A percentile compares a stretch with the other conserved stretches of the same genome.
Conservation (phyloP, 306 rosid genomes). For the Cajanus cajan region DNA sequence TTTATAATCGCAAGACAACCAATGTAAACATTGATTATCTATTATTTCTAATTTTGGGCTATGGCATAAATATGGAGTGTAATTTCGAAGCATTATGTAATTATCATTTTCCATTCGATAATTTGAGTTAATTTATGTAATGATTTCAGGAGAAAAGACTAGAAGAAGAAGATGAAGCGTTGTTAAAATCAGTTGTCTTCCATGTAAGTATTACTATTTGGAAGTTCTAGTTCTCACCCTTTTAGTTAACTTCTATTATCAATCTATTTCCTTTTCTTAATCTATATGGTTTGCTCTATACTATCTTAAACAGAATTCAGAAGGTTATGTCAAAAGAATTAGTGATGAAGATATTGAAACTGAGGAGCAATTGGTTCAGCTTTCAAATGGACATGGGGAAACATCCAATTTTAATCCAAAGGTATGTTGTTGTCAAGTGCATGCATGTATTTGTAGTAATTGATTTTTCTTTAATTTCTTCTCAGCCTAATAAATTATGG, state of each 20-base stretch:
- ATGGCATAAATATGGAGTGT: neutral
- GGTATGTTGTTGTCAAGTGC: conserved; percentile 39
- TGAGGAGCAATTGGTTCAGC: conserved; percentile 35
- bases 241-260: neutral
- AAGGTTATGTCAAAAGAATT: conserved; percentile 51
- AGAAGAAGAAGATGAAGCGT: conserved; percentile 89
- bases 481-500: neutral
- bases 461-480: conserved; percentile 18
- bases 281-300: neutral
- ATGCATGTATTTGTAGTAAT: neutral
- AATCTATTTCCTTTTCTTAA: neutral
- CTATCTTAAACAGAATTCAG: conserved; percentile 52
- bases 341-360: conserved; percentile 70
- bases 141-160: conserved; percentile 63
- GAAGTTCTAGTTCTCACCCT: neutral
- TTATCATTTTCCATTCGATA: neutral
- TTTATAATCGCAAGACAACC: neutral
- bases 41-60: neutral
- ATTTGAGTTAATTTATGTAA: conserved; percentile 3
- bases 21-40: neutral
- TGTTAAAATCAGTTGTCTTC: conserved; percentile 66
- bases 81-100: neutral
- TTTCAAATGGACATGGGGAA: conserved; percentile 37
- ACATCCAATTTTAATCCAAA: conserved; percentile 39
- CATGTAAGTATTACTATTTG: conserved; percentile 44